Base-by-base conservation (phyloP, 192 early-diverging fungal species). In the Coemansia reversa region DNA sequence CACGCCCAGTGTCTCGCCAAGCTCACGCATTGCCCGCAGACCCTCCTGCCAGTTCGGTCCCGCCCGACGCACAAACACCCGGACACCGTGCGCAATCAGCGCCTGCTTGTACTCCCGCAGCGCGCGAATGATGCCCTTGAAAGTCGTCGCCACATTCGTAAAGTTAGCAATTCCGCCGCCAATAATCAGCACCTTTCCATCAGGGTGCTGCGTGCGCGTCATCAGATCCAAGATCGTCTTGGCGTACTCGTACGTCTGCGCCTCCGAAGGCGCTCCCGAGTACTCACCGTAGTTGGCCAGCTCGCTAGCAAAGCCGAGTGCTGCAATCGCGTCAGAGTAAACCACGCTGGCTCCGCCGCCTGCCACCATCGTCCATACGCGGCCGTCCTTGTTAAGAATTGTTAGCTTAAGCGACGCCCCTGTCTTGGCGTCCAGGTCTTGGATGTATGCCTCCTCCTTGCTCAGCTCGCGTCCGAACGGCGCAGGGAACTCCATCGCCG, bases 121-220 rank as follows among this genome's bases (percentile, higher is more conserved):
- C 35, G 97, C 95, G 50, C 91, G 91, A 66, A 96, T 93, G 74
- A 98, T 92, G 68, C 97, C 97, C 92, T 98, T 98, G 90, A 98
- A 98, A 14, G 97, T 98, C 35, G 95, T 88, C 9, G 94, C 93
- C 47, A 98, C 97, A 80, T 98, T 98, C 81, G 97, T 98, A 65
- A 98, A 98, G 89, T 98, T 98, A 79, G 97, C 97, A 67, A 98
- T 98, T 77, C 97, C 97, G 71, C 97, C 97, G 70, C 97, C 97
- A 76, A 98, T 96, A 79, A 98, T 94, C 53, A 98, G 84, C 66
- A 97, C 88, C 77, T 98, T 98, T 72, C 97, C 97, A 19, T 94
- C 88, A 62, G 92, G 88, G 76, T 95, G 86, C 49, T 81, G 76
- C 12, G 79, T 66, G 63, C 95, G 93, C 24, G 97, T 98, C 97